Conservation (phyloP, 306 rosid genomes). For the Fragaria vesca region DNA sequence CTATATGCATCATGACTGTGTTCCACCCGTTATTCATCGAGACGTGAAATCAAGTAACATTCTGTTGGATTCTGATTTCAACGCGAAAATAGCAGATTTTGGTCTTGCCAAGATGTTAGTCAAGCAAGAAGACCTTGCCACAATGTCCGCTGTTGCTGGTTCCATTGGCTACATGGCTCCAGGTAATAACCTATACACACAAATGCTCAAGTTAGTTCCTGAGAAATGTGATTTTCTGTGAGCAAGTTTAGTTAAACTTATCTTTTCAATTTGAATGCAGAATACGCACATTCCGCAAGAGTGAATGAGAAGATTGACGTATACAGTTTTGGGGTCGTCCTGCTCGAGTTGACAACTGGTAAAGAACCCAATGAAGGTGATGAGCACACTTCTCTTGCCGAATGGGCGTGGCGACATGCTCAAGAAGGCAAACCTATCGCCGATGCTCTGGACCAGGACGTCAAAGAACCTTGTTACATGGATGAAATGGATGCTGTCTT, state of each 20-base stretch:
- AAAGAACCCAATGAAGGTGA: conserved; percentile 60
- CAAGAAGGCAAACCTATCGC: conserved; percentile 37
- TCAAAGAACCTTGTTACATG: conserved; percentile 43
- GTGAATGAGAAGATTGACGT: conserved; percentile 80
- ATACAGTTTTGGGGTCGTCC: conserved; percentile 71
- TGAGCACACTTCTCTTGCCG: conserved; percentile 60
- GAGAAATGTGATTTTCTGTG: no score
- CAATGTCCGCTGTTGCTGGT: conserved; percentile 73
- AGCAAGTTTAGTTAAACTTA: not conserved
- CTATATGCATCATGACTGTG: conserved; percentile 83
- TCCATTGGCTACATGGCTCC: conserved; percentile 96
- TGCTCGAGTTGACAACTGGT: conserved; percentile 68
- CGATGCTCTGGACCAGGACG: conserved; percentile 54
- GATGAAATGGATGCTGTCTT: conserved; percentile 58
- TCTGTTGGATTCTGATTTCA: conserved; percentile 66
- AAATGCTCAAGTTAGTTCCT: not conserved
- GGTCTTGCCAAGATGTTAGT: conserved; percentile 72
- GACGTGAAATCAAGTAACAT: conserved; percentile 83
- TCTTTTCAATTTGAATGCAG: conserved; percentile 39
- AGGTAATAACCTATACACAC: conserved; percentile 39
- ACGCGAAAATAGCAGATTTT: conserved; percentile 81
- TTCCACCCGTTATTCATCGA: conserved; percentile 66
- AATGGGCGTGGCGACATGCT: conserved; percentile 58
- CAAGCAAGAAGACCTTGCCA: conserved; percentile 68
- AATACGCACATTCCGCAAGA: conserved; percentile 52